Evolutionary conservation across 345 rosid genomes (phyloP), one percentile per base, ranked within the genome.

Genomic region (Streptanthus diversifolius): DNA sequence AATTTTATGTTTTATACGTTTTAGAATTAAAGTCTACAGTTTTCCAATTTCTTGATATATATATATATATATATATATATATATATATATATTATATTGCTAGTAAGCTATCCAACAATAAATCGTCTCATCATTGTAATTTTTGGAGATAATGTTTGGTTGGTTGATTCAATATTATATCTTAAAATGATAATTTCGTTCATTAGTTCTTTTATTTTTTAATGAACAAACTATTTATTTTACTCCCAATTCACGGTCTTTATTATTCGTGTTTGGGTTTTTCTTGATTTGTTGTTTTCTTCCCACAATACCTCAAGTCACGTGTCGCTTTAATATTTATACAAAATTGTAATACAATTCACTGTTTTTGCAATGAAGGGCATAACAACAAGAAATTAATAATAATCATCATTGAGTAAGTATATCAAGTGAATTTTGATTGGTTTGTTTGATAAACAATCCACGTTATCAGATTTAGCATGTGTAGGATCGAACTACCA

Each of bases 131-230:
- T 7, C 24, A 17, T 45, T 21, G 29, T 49, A 49, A 49, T 21
- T 15, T 22, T 49, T 47, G 7, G 30, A 49, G 54, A 49, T 71
- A 71, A 61, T 71, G 68, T 51, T 61, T 51, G 62, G 62, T 49
- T 71, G 75, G 75, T 51, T 61, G 61, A 61, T 29, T 37, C 32
- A 39, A 51, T 12, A 49, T 25, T 37, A 53, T 2, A 53, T 15
- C 18, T 5, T 52, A 24, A 52, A 54, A 67, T 25, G 29, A 8
- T 53, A 2, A 2, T 52, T 67, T 8, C 53, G 29, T 1, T 53
- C 3, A 25, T 37, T 51, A 36, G 2, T 36, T 45, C 1, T 9
- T 17, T 7, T 25, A 25, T 45, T 22, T 19, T 5, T 14, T 17
- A 8, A 49, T 5, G 8, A 33, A 8, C 22, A 8, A 33, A 19